Percentiles rank a stretch among this genome's conserved stretches.
Conservation (phyloP, 2,329 filamentous ascomycete species). For the Proliferodiscus dingleyae region DNA sequence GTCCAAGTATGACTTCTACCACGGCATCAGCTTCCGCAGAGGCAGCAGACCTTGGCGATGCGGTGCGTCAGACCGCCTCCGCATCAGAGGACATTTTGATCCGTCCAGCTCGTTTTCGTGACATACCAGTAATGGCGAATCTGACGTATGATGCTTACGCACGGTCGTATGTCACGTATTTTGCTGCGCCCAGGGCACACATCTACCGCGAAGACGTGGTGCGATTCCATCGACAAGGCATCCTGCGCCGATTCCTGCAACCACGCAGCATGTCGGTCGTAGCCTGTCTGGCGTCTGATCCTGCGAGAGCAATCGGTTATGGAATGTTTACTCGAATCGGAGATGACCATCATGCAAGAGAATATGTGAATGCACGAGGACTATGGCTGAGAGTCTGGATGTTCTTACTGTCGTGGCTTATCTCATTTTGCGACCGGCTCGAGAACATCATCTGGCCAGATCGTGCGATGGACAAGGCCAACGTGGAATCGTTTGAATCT, state of each 20-base stretch:
- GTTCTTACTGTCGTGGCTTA: constrained; percentile 8
- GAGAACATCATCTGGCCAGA: constrained; percentile 15
- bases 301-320: constrained; percentile 13
- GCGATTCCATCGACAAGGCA: constrained; percentile 7
- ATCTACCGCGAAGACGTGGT: constrained; percentile 10
- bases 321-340: constrained; percentile 18
- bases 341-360: constrained; percentile 14
- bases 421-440: constrained; percentile 5
- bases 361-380: background rate
- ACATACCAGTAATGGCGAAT: constrained; percentile 10
- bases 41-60: background rate
- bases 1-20: background rate
- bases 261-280: constrained; percentile 13
- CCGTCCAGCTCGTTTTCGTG: constrained; percentile 15
- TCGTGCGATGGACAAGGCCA: constrained; percentile 8
- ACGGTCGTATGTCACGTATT: constrained; percentile 8
- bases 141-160: constrained; percentile 12
- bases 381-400: background rate
- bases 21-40: background rate
- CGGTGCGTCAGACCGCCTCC: background rate
- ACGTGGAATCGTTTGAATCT: constrained; percentile 3
- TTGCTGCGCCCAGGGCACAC: constrained; percentile 11
- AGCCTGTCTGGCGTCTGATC: constrained; percentile 10
- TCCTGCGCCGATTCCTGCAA: constrained; percentile 6
- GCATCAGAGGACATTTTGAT: background rate